These are phyloP conservation scores for Termitomyces sp. DNA, from an alignment of 1,284 basidiomycete genomes.

Conservation along the genomic window DNA sequence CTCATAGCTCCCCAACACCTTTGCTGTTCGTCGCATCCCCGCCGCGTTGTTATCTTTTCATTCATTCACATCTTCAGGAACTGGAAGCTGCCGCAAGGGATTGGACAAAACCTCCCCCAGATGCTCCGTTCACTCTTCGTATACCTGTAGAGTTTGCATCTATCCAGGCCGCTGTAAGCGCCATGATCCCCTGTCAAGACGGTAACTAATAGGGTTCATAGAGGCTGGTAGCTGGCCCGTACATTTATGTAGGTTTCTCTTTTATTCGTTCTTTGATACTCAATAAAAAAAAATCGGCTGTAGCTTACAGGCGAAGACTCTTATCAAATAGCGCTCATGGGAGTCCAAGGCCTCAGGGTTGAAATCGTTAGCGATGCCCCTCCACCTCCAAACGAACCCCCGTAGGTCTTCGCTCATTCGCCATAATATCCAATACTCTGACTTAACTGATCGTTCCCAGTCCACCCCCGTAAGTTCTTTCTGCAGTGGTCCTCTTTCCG, in stretches of 20 bases:
- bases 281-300: conserved; percentile 4
- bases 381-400: conserved; percentile 72
- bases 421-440: neutral
- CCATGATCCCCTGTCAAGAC: neutral
- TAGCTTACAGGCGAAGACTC: conserved; percentile 78
- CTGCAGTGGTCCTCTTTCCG: neutral
- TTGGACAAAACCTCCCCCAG: conserved; percentile 78
- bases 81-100: conserved; percentile 71
- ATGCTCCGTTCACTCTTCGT: conserved; percentile 63
- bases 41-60: neutral
- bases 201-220: conserved; percentile 23
- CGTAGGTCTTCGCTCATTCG: conserved; percentile 34
- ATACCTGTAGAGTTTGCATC: conserved; percentile 81
- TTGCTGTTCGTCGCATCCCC: conserved; percentile 38
- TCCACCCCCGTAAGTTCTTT: conserved; percentile 60
- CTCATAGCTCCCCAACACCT: conserved; percentile 53
- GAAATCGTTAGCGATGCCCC: conserved; percentile 79
- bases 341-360: conserved; percentile 71
- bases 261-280: conserved; percentile 8
- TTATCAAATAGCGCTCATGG: conserved; percentile 75
- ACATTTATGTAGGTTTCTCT: conserved; percentile 59
- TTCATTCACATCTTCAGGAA: conserved; percentile 43
- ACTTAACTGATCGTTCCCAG: conserved; percentile 27
- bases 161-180: conserved; percentile 67
- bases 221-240: conserved; percentile 71